phyloP scores from a whole-genome alignment of 2,329 filamentous ascomycete genomes.

The Rutstroemia sp. region DNA sequence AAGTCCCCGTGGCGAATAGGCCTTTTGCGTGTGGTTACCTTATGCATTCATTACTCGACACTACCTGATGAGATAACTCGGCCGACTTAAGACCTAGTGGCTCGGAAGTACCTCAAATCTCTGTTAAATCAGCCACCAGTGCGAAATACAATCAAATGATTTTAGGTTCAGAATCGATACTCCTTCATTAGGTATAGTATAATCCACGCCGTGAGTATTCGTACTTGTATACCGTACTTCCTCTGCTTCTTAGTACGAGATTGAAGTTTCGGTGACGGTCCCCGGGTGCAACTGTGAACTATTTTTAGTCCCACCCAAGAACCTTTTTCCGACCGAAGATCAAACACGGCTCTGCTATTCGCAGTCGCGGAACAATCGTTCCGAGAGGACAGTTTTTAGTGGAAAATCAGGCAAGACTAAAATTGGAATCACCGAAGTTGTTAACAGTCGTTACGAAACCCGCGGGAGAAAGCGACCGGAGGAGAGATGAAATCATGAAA shows the following conservation, averaged over 20 bases:
- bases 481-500: too few relatives aligned
- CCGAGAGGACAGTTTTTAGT: neutral
- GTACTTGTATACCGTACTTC: neutral
- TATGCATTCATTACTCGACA: slow-evolving; percentile 1
- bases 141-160: neutral
- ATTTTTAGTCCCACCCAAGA: neutral
- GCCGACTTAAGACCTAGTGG: neutral
- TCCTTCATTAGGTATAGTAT: neutral
- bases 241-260: neutral
- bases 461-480: neutral
- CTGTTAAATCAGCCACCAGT: neutral
- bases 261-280: too few relatives aligned
- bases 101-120: slow-evolving; percentile 6
- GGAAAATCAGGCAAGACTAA: neutral
- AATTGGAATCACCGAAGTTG: slow-evolving; percentile 1
- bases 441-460: neutral
- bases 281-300: neutral
- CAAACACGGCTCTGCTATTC: neutral
- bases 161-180: neutral
- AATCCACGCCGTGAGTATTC: neutral
- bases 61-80: neutral
- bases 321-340: neutral
- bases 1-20: slow-evolving; percentile 3
- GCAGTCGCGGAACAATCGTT: slow-evolving; percentile 2
- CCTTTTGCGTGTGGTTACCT: neutral